These are phyloP conservation scores for Niebla homalea DNA, from an alignment of 495 filamentous ascomycete genomes.

Conservation along the genomic window DNA sequence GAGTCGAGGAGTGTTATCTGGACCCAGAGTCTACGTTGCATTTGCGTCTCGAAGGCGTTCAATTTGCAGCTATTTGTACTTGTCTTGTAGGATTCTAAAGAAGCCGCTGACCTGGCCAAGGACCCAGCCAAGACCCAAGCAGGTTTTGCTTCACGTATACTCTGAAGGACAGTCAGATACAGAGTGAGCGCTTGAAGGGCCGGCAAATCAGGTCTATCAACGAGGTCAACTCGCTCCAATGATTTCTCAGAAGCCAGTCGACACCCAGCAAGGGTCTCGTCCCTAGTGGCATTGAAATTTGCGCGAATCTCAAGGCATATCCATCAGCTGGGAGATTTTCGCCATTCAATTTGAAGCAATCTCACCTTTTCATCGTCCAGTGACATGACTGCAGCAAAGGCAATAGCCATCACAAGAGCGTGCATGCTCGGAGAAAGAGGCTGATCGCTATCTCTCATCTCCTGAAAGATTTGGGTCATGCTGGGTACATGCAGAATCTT, in stretches of 20 bases:
- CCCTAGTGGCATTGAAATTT: constrained; percentile 42
- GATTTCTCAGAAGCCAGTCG: constrained; percentile 10
- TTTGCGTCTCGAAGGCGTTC: constrained; percentile 68
- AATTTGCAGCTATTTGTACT: constrained; percentile 53
- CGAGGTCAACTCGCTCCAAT: constrained; percentile 9
- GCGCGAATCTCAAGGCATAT: not conserved
- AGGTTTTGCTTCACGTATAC: constrained; percentile 39
- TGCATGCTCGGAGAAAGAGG: constrained; percentile 31
- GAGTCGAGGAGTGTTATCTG: constrained; percentile 68
- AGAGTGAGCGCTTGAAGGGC: constrained; percentile 13
- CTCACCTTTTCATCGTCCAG: constrained; percentile 25
- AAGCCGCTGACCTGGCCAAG: constrained; percentile 55
- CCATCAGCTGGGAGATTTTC: not conserved
- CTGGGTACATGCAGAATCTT: constrained; percentile 17
- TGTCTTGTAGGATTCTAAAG: constrained; percentile 40
- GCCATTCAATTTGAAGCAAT: not conserved
- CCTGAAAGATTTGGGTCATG: constrained; percentile 9
- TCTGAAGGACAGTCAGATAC: constrained; percentile 34
- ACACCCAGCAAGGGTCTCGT: constrained; percentile 32
- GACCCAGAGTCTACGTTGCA: constrained; percentile 78
- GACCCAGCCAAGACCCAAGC: constrained; percentile 57
- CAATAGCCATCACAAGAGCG: constrained; percentile 7
- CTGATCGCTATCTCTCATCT: constrained; percentile 3
- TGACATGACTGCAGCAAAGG: constrained; percentile 8
- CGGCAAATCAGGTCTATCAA: constrained; percentile 7